A percentile compares a stretch with the other conserved stretches of the same genome.
These are phyloP conservation scores for Penicillium expansum DNA, from an alignment of 2,329 filamentous ascomycete species.

Conservation along the genomic window DNA sequence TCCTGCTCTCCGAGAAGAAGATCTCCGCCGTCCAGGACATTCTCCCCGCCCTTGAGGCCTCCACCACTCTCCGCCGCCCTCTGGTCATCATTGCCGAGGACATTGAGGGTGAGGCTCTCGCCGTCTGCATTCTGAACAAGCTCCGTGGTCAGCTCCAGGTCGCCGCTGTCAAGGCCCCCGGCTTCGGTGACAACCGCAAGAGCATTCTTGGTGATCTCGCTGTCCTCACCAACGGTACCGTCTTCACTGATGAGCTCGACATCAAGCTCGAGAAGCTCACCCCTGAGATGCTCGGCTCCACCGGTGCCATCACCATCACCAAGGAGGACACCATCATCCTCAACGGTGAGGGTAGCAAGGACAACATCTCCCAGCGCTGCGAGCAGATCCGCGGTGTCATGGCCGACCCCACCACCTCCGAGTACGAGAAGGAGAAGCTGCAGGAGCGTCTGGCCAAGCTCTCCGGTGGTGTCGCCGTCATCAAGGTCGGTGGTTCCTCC, in stretches of 20 bases:
- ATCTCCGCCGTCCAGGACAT: conserved; percentile 99
- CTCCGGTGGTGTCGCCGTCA: conserved; percentile 96
- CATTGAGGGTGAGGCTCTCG: conserved; percentile 96
- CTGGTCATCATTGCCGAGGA: conserved; percentile 99
- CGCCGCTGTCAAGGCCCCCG: conserved; percentile 95
- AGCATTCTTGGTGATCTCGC: conserved; percentile 96
- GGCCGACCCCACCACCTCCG: conserved; percentile 86
- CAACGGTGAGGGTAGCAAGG: conserved; percentile 95
- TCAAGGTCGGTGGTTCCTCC: conserved; percentile 96
- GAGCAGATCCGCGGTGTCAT: conserved; percentile 99
- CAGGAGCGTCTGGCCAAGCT: conserved; percentile 99
- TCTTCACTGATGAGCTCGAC: conserved; percentile 98
- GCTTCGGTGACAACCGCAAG: conserved; percentile 99
- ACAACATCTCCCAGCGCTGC: conserved; percentile 87
- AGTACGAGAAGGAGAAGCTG: conserved; percentile 99
- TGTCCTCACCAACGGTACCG: conserved; percentile 91
- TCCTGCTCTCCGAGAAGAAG: conserved; percentile 99
- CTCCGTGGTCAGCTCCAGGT: conserved; percentile 99
- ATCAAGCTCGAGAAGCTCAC: conserved; percentile 99
- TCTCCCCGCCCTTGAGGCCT: conserved; percentile 94
- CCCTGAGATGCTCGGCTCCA: conserved; percentile 91
- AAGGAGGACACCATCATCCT: conserved; percentile 99
- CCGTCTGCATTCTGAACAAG: conserved; percentile 99
- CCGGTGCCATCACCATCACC: conserved; percentile 98
- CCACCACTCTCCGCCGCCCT: conserved; percentile 89